Evolutionary conservation across 768 basidiomycete species (phyloP), one percentile per base, ranked within the genome.

Genomic region (Mycena floridula): DNA sequence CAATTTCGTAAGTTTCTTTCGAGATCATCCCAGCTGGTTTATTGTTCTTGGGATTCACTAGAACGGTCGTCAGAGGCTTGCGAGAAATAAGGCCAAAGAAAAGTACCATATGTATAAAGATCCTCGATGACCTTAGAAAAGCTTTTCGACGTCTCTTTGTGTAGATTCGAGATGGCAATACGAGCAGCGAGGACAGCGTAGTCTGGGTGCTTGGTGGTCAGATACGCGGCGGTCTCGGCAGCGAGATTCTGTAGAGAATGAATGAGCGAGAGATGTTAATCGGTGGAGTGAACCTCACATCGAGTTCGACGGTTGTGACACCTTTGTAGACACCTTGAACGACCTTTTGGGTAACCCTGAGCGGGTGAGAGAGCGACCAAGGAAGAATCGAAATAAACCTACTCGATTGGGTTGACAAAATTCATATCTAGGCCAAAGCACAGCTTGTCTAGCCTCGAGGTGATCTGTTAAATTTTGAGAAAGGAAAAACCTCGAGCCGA

Each of bases 81-180:
- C 1, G 91, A 93, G 62, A 99, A 98, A 54, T n/a, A n/a, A n/a
- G n/a, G 43, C 97, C 92, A 81, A 54, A 2, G 38, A 13, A 8
- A 27, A 43, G 21, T 51, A 92, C 91, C 70, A 70, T 93, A 98
- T 36, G 77, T 69, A 62, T 96, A 89, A 28, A 99, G 69, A 60
- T 97, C 94, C 47, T 80, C 79, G 57, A 98, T 76, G 50, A 99
- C 95, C 47, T 83, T 77, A 1, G 90, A 92, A 61, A 99, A 98
- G 53, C 70, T 89, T 73, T 98, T 97, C 72, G 92, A 96, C 15
- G 96, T 98, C 68, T 98, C 94, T 59, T 98, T 98, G 77, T 99
- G 96, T 9, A 98, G 69, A 61, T 98, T 99, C 40, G 94, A 96
- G 56, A 99, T 92, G 46, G 96, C 94, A 44, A 99, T 97, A 46